Base-by-base conservation (phyloP, 345 rosid genomes). In the Mallotus nudiflorus region DNA sequence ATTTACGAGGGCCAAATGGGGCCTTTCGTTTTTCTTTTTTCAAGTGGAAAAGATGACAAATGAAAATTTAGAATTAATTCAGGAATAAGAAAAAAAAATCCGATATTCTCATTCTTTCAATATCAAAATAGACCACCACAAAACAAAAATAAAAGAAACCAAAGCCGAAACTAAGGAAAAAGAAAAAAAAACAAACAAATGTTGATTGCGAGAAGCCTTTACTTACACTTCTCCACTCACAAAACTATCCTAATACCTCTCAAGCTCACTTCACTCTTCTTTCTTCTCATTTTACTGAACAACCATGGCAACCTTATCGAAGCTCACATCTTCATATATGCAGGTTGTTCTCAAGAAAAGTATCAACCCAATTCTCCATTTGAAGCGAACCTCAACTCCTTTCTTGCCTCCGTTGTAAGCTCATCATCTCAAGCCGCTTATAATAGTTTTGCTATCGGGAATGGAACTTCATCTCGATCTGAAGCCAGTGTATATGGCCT, bases 341-440 rank as follows among this genome's bases (percentile, higher is more conserved):
- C 91, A 44, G 89, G 85, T 14, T 93, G 98, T 76, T 88, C 97
- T 22, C 90, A 85, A 33, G 94, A 88, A 44, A 91, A 87, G 57
- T 88, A 81, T 76, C 77, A 78, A 29, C 85, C 87, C 58, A 82
- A 78, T 70, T 78, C 96, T 3, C 82, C 81, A 29, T 93, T 87
- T 33, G 91, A 89, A 80, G 78, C 78, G 65, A 88, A 83, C 73
- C 90, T 81, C 62, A 86, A 89, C 70, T 74, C 88, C 46, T 63
- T 91, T 65, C 85, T 93, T 46, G 31, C 92, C 18, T 89, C 98
- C 4, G 75, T 86, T 24, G 81, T 82, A 5, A 81, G 85, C 86
- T 86, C 94, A 63, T 85, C 98, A 44, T 80, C 92, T 5, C 84
- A 79, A 51, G 75, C 83, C 10, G 40, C 82, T 1, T 90, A 85